A percentile compares a stretch with the other conserved stretches of the same genome.
Conservation (phyloP, 768 basidiomycete genomes). For the Suillus decipiens region DNA sequence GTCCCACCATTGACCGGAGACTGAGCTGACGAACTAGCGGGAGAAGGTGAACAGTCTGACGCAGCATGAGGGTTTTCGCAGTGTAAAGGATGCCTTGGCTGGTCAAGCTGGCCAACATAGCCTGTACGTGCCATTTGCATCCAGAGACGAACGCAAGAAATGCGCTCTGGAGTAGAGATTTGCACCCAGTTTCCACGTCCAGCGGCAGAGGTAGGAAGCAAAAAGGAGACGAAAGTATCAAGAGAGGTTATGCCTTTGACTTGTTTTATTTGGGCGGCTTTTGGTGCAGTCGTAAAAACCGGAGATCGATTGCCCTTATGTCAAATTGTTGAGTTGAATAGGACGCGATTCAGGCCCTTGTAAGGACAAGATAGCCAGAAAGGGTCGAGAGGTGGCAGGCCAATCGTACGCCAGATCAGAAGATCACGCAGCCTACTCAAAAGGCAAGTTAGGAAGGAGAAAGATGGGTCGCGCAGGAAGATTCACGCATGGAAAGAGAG, state of each 20-base stretch:
- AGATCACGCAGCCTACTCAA: not conserved
- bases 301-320: slow-evolving; percentile 5
- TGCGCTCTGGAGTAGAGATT: not conserved
- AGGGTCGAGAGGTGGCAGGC: slow-evolving; percentile 5
- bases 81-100: slow-evolving; percentile 24
- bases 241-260: slow-evolving; percentile 1
- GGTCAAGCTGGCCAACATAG: slow-evolving; percentile 21
- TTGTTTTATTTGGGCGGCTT: slow-evolving; percentile 7
- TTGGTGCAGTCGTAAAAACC: slow-evolving; percentile 1
- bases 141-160: not conserved
- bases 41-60: slow-evolving; percentile 25
- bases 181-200: not conserved
- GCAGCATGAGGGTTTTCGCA: slow-evolving; percentile 25
- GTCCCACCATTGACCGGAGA: slow-evolving; percentile 32
- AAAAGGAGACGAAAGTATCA: slow-evolving; percentile 1
- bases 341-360: not conserved
- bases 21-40: slow-evolving; percentile 29
- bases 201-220: slow-evolving; percentile 4
- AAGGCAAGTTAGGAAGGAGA: slow-evolving; percentile 6
- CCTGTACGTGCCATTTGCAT: slow-evolving; percentile 26
- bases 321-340: not conserved
- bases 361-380: slow-evolving; percentile 7
- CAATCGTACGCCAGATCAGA: slow-evolving; percentile 1
- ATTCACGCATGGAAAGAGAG: slow-evolving; percentile 5
- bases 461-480: slow-evolving; percentile 3